These are phyloP conservation scores for Rhynchospora tenuis DNA, from an alignment of 176 grass and related monocot species.

Conservation along the genomic window DNA sequence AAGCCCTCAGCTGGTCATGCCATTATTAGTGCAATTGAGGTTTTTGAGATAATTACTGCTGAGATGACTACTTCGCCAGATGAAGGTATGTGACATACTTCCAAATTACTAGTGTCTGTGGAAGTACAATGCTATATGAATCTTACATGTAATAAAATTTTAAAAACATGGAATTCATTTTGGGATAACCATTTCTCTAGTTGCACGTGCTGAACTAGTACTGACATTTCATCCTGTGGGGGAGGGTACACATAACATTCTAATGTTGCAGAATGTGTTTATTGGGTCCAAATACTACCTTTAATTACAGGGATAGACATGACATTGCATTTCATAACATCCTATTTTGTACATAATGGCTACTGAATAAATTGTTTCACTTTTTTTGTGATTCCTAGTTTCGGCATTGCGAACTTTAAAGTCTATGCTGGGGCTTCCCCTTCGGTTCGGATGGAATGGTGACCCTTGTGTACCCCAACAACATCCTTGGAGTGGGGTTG, in stretches of 20 bases:
- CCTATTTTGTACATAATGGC: not conserved
- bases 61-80: conserved; percentile 64
- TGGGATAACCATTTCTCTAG: not conserved
- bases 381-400: conserved; percentile 31
- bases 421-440: conserved; percentile 67
- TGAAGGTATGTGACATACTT: conserved; percentile 51
- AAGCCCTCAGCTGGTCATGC: conserved; percentile 53
- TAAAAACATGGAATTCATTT: not conserved
- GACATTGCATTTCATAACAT: not conserved
- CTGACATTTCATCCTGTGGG: not conserved
- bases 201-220: not conserved
- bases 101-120: not conserved
- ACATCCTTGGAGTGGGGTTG: conserved; percentile 94
- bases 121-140: not conserved
- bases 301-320: not conserved
- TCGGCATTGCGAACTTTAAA: conserved; percentile 53
- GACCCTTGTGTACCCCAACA: conserved; percentile 93
- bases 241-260: not conserved
- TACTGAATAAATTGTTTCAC: not conserved
- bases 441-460: conserved; percentile 95
- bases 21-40: conserved; percentile 82
- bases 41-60: conserved; percentile 77
- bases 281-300: not conserved
- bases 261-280: not conserved
- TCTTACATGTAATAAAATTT: not conserved